Conservation (phyloP, 345 rosid species). For the Psidium friedrichsthalianum region DNA sequence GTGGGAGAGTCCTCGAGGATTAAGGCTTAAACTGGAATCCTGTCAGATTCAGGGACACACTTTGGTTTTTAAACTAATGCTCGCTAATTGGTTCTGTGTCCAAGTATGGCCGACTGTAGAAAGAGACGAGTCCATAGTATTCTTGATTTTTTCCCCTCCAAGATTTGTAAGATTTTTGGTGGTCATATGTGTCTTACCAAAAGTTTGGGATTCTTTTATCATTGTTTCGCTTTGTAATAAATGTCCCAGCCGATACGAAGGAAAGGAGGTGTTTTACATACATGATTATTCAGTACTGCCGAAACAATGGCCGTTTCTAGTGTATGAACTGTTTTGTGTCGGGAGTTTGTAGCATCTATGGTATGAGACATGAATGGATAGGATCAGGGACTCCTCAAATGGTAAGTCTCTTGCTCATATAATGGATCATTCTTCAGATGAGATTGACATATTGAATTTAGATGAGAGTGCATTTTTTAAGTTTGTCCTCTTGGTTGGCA, state of each 20-base stretch:
- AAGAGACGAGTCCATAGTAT: neutral
- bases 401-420: neutral
- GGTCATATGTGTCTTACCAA: neutral
- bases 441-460: neutral
- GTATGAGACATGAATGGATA: neutral
- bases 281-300: neutral
- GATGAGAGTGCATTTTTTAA: neutral
- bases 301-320: neutral
- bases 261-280: neutral
- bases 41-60: neutral
- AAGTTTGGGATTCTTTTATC: neutral
- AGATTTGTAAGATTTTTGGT: neutral
- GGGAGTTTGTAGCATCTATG: fast-evolving
- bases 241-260: neutral
- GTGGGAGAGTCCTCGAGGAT: constrained; percentile 46
- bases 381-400: neutral
- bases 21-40: constrained; percentile 5
- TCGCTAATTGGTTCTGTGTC: neutral
- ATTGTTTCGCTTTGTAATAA: neutral
- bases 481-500: neutral
- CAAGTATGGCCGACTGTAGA: neutral
- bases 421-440: neutral
- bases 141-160: neutral
- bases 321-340: neutral
- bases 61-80: neutral